Conservation (phyloP, 345 rosid genomes). For the Carallia brachiata region DNA sequence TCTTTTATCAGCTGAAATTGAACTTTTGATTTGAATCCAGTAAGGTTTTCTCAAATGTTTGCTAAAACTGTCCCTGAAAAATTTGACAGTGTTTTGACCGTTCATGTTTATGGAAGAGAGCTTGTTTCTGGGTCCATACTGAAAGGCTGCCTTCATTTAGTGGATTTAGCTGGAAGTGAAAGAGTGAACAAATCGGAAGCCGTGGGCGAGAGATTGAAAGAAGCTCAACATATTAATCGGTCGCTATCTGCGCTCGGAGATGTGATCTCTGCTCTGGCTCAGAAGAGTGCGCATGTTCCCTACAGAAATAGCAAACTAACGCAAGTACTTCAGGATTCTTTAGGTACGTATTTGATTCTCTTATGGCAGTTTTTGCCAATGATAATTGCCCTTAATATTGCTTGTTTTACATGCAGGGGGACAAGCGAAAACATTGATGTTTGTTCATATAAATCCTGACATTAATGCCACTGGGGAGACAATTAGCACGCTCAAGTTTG, state of each 20-base stretch:
- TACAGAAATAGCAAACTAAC: slow-evolving; percentile 97
- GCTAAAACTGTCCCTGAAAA: not conserved
- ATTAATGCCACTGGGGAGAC: slow-evolving; percentile 82
- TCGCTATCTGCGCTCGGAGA: slow-evolving; percentile 96
- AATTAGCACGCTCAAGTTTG: slow-evolving; percentile 90
- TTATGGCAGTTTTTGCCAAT: not conserved
- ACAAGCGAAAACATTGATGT: slow-evolving; percentile 95
- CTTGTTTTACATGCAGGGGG: slow-evolving; percentile 48
- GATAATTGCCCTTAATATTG: no score
- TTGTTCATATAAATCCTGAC: slow-evolving; percentile 93
- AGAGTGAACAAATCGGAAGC: slow-evolving; percentile 98
- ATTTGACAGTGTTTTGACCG: slow-evolving; percentile 69
- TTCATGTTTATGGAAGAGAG: slow-evolving; percentile 91
- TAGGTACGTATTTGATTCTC: slow-evolving; percentile 45
- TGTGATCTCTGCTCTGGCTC: slow-evolving; percentile 93
- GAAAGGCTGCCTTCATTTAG: slow-evolving; percentile 88
- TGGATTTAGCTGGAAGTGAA: slow-evolving; percentile 98
- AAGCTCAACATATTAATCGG: slow-evolving; percentile 92
- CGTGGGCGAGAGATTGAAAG: slow-evolving; percentile 92
- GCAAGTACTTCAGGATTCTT: slow-evolving; percentile 89
- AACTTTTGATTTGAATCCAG: not conserved
- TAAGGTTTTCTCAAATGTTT: not conserved
- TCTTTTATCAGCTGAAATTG: slow-evolving; percentile 1
- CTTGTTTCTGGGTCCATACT: slow-evolving; percentile 74
- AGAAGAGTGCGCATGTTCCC: slow-evolving; percentile 88